Evolutionary conservation across 2,329 filamentous ascomycete genomes (phyloP).

Genomic region (Colletotrichum australisinense): DNA sequence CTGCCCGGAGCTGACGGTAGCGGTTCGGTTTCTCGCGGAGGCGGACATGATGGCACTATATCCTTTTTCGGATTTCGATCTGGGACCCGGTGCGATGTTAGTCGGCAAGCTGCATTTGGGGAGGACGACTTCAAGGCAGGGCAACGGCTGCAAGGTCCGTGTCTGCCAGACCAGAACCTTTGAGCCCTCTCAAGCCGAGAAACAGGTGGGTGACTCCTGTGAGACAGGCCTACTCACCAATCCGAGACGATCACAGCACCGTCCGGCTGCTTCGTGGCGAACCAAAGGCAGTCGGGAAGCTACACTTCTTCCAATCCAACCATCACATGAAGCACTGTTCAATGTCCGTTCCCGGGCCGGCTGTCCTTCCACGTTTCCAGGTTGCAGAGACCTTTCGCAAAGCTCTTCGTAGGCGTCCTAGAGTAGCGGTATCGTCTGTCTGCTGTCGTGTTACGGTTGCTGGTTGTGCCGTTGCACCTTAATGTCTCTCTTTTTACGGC

Average conservation of each 20-base stretch:
- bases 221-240: conserved; percentile 54
- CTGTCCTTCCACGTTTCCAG: conserved; percentile 37
- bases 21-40: conserved; percentile 68
- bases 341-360: conserved; percentile 46
- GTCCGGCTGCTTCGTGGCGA: conserved; percentile 37
- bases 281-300: conserved; percentile 41
- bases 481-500: conserved; percentile 23
- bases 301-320: conserved; percentile 48
- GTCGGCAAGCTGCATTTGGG: conserved; percentile 40
- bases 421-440: conserved; percentile 18
- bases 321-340: conserved; percentile 50
- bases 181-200: conserved; percentile 37
- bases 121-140: conserved; percentile 38
- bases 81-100: conserved; percentile 39
- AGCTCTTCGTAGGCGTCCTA: conserved; percentile 10
- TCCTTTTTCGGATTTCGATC: conserved; percentile 42
- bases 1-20: conserved; percentile 68
- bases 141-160: conserved; percentile 37
- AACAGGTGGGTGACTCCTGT: conserved; percentile 42
- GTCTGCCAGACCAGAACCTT: conserved; percentile 12
- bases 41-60: conserved; percentile 67
- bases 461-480: conserved; percentile 25
- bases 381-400: conserved; percentile 31
- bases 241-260: conserved; percentile 42
- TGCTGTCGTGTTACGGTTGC: conserved; percentile 23